Percentiles rank a stretch among this genome's conserved stretches.
phyloP scores from a whole-genome alignment of 805 yeast species.

The Kodamaea sagamina region DNA sequence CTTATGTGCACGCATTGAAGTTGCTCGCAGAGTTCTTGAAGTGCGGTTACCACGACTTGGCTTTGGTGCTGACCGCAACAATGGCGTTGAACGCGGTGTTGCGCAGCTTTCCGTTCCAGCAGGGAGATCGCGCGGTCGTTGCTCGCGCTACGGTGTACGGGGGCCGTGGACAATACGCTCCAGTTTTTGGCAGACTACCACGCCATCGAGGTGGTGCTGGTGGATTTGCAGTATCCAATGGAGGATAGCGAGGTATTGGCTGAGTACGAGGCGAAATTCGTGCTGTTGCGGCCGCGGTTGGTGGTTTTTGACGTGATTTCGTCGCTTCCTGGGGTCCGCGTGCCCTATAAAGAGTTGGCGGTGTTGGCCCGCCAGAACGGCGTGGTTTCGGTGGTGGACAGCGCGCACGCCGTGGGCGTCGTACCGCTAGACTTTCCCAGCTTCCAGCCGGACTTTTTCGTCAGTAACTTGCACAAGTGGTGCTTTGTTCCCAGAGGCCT shows the following conservation, averaged over 20 bases:
- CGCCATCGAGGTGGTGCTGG: conserved; percentile 18
- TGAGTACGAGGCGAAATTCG: conserved; percentile 24
- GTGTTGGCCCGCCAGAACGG: conserved; percentile 45
- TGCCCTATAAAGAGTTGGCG: conserved; percentile 57
- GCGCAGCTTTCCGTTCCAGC: conserved; percentile 52
- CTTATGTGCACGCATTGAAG: conserved; percentile 37
- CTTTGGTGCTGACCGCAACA: conserved; percentile 60
- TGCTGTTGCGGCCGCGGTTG: conserved; percentile 30
- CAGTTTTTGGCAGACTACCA: conserved; percentile 25
- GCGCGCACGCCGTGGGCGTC: conserved; percentile 71
- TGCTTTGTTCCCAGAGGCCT: conserved; percentile 55
- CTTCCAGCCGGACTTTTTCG: conserved; percentile 59
- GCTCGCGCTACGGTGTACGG: conserved; percentile 51
- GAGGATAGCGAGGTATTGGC: conserved; percentile 24
- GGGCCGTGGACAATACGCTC: conserved; percentile 57
- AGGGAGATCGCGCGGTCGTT: conserved; percentile 54
- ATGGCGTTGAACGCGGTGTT: conserved; percentile 58
- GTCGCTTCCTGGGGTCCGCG: conserved; percentile 61
- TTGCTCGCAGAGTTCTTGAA: conserved; percentile 44
- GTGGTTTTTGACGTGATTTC: conserved; percentile 60
- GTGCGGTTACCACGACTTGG: conserved; percentile 49
- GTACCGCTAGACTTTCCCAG: conserved; percentile 42
- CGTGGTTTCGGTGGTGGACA: conserved; percentile 63
- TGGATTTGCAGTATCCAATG: conserved; percentile 21
- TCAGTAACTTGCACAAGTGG: conserved; percentile 74